These are phyloP conservation scores for Berkeleyomyces basicola DNA, from an alignment of 2,329 filamentous ascomycete species.

Conservation along the genomic window DNA sequence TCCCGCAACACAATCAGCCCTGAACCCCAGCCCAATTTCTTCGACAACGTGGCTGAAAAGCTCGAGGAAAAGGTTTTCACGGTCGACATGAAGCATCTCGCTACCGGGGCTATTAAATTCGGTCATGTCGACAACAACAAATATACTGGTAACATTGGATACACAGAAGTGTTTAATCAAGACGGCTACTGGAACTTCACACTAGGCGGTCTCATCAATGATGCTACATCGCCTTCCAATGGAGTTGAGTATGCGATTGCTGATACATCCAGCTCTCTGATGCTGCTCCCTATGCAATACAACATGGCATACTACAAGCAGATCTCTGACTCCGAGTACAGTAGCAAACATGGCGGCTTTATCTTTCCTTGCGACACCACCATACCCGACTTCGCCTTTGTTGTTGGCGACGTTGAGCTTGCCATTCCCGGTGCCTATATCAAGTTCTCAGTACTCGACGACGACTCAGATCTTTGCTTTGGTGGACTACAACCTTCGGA, in stretches of 20 bases:
- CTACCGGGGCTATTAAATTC: slow-evolving; percentile 54
- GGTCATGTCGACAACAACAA: slow-evolving; percentile 49
- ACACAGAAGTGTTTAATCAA: slow-evolving; percentile 44
- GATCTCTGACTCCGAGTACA: slow-evolving; percentile 27
- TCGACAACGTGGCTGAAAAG: slow-evolving; percentile 19
- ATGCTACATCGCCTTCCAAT: too few relatives aligned
- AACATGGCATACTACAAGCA: slow-evolving; percentile 32
- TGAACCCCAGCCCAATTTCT: slow-evolving; percentile 27
- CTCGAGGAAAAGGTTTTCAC: slow-evolving; percentile 32
- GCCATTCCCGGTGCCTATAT: slow-evolving; percentile 36
- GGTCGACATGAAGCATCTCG: slow-evolving; percentile 44
- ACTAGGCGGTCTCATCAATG: too few relatives aligned
- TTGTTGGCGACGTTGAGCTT: slow-evolving; percentile 43
- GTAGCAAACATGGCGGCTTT: slow-evolving; percentile 26
- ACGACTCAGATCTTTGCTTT: slow-evolving; percentile 42
- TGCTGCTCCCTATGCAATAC: slow-evolving; percentile 39
- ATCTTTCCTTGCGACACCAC: slow-evolving; percentile 29
- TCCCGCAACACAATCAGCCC: slow-evolving; percentile 20
- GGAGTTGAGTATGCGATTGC: slow-evolving; percentile 21
- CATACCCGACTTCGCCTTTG: slow-evolving; percentile 35
- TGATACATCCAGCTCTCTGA: slow-evolving; percentile 46
- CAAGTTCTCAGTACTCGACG: slow-evolving; percentile 29
- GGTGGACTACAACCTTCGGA: slow-evolving; percentile 46
- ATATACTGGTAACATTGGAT: slow-evolving; percentile 45
- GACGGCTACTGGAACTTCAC: slow-evolving; percentile 45